Conservation (phyloP, 176 grass and related monocot genomes). For the Aegilops speltoides region DNA sequence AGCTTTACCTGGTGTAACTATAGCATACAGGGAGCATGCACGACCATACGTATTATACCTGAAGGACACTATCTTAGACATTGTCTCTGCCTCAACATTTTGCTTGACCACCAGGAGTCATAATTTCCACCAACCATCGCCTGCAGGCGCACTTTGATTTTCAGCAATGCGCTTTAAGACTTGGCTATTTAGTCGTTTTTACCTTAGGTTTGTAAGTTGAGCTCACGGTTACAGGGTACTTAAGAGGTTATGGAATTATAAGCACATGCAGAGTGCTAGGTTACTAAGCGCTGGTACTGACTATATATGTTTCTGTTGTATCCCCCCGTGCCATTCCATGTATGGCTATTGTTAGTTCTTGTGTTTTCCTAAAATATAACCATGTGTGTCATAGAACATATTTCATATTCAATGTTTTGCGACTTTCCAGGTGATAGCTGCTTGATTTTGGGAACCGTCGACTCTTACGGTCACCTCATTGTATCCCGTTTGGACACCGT, state of each 20-base stretch:
- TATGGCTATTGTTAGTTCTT: neutral
- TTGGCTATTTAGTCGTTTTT: neutral
- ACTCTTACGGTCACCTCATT: conserved; percentile 85
- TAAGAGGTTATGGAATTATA: neutral
- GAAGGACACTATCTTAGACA: neutral
- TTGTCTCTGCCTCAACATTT: neutral
- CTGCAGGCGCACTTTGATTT: neutral
- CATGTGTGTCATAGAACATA: neutral
- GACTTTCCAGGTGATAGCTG: conserved; percentile 57
- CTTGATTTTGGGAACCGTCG: conserved; percentile 87
- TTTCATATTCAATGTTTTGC: conserved; percentile 7
- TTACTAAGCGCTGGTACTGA: neutral
- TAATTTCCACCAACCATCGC: neutral
- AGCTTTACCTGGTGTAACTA: conserved; percentile 2
- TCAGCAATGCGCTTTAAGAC: neutral
- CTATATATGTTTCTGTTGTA: neutral
- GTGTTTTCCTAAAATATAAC: neutral
- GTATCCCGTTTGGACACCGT: conserved; percentile 62
- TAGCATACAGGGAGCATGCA: neutral
- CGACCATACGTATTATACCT: neutral
- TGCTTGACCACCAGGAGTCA: neutral
- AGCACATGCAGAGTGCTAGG: neutral
- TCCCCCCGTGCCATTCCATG: neutral
- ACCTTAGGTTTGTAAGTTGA: neutral
- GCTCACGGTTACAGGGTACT: neutral